Conservation (phyloP, 1,284 basidiomycete species). For the Amylostereum areolatum region DNA sequence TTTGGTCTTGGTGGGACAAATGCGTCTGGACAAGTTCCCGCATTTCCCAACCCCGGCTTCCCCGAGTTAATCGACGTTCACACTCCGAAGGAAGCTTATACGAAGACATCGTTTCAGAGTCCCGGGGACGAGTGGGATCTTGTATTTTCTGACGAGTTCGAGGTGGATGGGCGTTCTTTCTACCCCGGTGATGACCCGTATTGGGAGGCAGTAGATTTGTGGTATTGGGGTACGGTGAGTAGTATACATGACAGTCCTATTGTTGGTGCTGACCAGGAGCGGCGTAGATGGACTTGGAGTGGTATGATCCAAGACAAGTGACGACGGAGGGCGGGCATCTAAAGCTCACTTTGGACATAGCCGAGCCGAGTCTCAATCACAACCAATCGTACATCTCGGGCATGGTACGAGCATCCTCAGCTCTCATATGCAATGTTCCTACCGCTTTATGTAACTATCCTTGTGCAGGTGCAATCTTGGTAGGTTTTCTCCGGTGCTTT, state of each 20-base stretch:
- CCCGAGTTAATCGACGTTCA: conserved; percentile 44
- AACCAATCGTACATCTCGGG: conserved; percentile 27
- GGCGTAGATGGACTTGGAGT: conserved; percentile 36
- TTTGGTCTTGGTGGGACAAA: conserved; percentile 53
- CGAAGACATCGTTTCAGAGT: conserved; percentile 31
- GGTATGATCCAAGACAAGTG: conserved; percentile 61
- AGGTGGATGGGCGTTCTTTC: conserved; percentile 52
- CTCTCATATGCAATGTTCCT: not conserved
- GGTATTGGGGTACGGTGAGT: conserved; percentile 57
- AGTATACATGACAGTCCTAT: conserved; percentile 2
- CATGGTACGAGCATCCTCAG: conserved; percentile 29
- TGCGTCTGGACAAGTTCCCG: conserved; percentile 38
- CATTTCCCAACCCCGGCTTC: conserved; percentile 23
- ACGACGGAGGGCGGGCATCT: conserved; percentile 61
- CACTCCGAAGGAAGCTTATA: conserved; percentile 40
- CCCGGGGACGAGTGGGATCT: conserved; percentile 36
- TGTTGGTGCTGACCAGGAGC: no score
- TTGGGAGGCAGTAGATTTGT: conserved; percentile 66
- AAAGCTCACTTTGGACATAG: conserved; percentile 45
- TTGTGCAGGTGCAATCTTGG: conserved; percentile 14
- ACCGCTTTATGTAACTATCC: not conserved
- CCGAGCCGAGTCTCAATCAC: conserved; percentile 39
- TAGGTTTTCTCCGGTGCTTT: not conserved
- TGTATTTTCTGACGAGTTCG: conserved; percentile 70
- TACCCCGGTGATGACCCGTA: conserved; percentile 49